Conservation (phyloP, 495 filamentous ascomycete genomes). For the Friedmanniomyces simplex region DNA sequence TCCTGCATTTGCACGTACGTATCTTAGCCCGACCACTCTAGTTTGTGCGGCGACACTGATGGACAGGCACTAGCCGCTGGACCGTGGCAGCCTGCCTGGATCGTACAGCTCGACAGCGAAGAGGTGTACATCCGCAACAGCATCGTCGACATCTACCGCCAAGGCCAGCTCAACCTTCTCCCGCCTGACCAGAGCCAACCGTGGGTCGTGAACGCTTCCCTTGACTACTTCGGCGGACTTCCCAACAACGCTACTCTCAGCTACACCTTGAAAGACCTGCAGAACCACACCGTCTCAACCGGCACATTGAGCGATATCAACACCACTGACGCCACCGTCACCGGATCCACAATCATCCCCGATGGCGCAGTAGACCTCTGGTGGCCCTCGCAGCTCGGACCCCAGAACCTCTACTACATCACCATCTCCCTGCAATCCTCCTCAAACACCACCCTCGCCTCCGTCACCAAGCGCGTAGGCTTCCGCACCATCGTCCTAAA, state of each 20-base stretch:
- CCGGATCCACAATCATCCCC: slow-evolving; percentile 39
- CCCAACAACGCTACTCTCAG: slow-evolving; percentile 39
- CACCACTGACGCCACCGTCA: slow-evolving; percentile 39
- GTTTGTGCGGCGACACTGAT: neutral
- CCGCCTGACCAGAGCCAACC: slow-evolving; percentile 49
- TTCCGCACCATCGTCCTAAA: slow-evolving; percentile 63
- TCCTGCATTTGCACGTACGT: slow-evolving; percentile 45
- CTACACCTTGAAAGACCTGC: slow-evolving; percentile 45
- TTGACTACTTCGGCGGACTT: slow-evolving; percentile 49
- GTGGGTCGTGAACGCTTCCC: slow-evolving; percentile 61
- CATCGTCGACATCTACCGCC: slow-evolving; percentile 49
- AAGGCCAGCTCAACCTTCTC: slow-evolving; percentile 50
- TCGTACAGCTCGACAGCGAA: slow-evolving; percentile 42
- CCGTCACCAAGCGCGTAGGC: slow-evolving; percentile 47
- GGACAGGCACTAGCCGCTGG: slow-evolving; percentile 35
- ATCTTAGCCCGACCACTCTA: neutral
- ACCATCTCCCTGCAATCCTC: slow-evolving; percentile 39
- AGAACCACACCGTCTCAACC: slow-evolving; percentile 38
- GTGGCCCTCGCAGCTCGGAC: slow-evolving; percentile 53
- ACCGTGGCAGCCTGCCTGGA: slow-evolving; percentile 53
- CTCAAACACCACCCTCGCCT: slow-evolving; percentile 32
- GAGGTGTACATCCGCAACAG: slow-evolving; percentile 48
- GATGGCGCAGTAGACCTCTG: slow-evolving; percentile 44
- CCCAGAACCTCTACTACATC: slow-evolving; percentile 50
- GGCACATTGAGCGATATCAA: slow-evolving; percentile 38